Percentiles rank a stretch among this genome's conserved stretches.
Conservation (phyloP, 768 basidiomycete species). For the Mycena amicta region DNA sequence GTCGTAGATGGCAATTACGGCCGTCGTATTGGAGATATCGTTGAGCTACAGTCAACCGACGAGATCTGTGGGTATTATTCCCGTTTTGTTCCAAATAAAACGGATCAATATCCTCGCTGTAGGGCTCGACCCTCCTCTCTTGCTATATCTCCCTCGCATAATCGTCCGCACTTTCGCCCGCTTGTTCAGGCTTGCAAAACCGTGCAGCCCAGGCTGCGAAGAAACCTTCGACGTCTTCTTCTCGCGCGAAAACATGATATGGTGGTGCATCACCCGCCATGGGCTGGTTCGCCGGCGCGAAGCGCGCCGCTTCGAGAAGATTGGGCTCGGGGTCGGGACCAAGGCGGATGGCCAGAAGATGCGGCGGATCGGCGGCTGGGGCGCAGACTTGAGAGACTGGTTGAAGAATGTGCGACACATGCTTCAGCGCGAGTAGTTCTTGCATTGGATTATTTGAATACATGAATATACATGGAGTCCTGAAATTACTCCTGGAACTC, state of each 20-base stretch:
- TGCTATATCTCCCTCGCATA: slow-evolving; percentile 63
- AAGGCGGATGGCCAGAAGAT: slow-evolving; percentile 36
- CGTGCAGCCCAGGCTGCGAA: slow-evolving; percentile 59
- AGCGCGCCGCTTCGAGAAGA: slow-evolving; percentile 29
- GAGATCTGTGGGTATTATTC: slow-evolving; percentile 46
- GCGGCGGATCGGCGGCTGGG: slow-evolving; percentile 55
- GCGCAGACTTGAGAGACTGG: slow-evolving; percentile 45
- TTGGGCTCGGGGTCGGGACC: slow-evolving; percentile 35
- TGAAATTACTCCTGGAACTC: no score
- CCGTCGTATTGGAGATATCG: slow-evolving; percentile 31
- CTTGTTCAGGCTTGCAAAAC: slow-evolving; percentile 33
- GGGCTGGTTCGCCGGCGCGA: slow-evolving; percentile 29
- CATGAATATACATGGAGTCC: no score
- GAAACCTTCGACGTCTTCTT: slow-evolving; percentile 43
- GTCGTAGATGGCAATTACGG: slow-evolving; percentile 54
- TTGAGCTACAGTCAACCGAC: slow-evolving; percentile 47
- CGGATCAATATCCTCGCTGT: not conserved
- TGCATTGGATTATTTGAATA: no score
- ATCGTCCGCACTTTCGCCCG: slow-evolving; percentile 53
- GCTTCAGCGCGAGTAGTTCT: no score
- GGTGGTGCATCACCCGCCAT: slow-evolving; percentile 52
- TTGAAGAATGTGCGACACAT: slow-evolving; percentile 31
- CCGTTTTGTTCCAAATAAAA: not conserved
- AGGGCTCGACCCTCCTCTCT: slow-evolving; percentile 72
- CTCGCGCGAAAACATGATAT: slow-evolving; percentile 49